These are phyloP conservation scores for Arabis alpina DNA, from an alignment of 345 rosid genomes.

Conservation along the genomic window DNA sequence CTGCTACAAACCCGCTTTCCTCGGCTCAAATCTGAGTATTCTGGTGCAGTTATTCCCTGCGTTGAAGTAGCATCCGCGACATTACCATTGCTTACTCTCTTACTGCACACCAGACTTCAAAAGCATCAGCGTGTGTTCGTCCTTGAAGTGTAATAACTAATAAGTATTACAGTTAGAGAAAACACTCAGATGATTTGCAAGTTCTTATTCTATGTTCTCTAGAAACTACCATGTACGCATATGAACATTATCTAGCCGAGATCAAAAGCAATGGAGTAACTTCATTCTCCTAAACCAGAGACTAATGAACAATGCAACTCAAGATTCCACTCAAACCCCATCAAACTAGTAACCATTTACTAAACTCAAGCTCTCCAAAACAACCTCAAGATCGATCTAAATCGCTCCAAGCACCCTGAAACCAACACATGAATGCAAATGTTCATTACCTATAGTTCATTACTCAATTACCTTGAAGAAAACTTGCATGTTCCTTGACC, in stretches of 20 bases:
- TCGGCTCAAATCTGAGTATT: conserved; percentile 56
- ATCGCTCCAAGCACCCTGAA: conserved; percentile 1
- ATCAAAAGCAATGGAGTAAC: conserved; percentile 1
- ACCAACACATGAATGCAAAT: background rate
- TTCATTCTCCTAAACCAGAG: background rate
- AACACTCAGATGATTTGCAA: background rate
- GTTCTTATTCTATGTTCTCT: background rate
- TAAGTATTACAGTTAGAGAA: background rate
- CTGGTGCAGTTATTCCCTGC: conserved; percentile 47
- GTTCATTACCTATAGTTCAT: background rate
- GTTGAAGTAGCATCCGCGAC: conserved; percentile 45
- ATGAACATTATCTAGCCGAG: background rate
- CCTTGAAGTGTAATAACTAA: background rate
- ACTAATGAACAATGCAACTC: conserved; percentile 6
- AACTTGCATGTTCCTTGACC: conserved; percentile 67
- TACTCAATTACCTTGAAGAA: conserved; percentile 63
- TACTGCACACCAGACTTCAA: conserved; percentile 48
- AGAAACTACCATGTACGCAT: background rate
- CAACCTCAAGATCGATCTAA: conserved; percentile 8
- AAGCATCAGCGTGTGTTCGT: conserved; percentile 18
- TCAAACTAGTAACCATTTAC: conserved; percentile 3
- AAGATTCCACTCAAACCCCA: conserved; percentile 1
- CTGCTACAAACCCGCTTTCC: conserved; percentile 37
- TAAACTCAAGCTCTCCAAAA: background rate
- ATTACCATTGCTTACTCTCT: conserved; percentile 53